phyloP scores from a whole-genome alignment of 2,329 filamentous ascomycete species.

The Aspergillus sp. region DNA sequence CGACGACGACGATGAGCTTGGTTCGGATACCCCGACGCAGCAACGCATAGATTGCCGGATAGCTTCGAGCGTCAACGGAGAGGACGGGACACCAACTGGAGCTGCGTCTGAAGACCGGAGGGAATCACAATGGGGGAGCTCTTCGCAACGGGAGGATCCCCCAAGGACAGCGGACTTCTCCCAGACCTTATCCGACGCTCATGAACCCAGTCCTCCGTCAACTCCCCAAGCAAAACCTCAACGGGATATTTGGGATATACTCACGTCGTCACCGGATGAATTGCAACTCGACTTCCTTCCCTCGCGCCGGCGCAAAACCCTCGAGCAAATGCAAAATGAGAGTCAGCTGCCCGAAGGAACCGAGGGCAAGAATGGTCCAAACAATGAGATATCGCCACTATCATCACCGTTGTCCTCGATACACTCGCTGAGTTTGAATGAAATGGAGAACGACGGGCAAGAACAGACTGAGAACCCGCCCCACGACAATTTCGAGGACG shows the following conservation, averaged over 20 bases:
- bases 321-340: conserved; percentile 4
- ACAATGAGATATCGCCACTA: conserved; percentile 31
- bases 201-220: conserved; percentile 7
- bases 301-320: conserved; percentile 7
- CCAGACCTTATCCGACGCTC: conserved; percentile 5
- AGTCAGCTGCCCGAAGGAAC: neutral
- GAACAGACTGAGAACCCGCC: neutral
- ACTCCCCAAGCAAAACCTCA: conserved; percentile 15
- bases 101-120: neutral
- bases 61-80: neutral
- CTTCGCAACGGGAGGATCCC: neutral
- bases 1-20: conserved; percentile 1
- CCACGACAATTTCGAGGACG: conserved; percentile 13
- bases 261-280: conserved; percentile 38
- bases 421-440: conserved; percentile 16
- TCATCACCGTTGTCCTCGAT: conserved; percentile 36
- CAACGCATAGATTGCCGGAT: neutral
- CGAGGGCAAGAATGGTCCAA: conserved; percentile 8
- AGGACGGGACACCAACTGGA: neutral
- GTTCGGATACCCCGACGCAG: neutral
- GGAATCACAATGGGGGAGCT: neutral
- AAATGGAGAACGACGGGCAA: neutral
- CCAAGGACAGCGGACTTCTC: neutral
- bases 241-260: conserved; percentile 26
- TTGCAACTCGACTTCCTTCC: conserved; percentile 30